A percentile compares a stretch with the other conserved stretches of the same genome.
These are phyloP conservation scores for Citrus australasica DNA, from an alignment of 345 rosid genomes.

Conservation along the genomic window DNA sequence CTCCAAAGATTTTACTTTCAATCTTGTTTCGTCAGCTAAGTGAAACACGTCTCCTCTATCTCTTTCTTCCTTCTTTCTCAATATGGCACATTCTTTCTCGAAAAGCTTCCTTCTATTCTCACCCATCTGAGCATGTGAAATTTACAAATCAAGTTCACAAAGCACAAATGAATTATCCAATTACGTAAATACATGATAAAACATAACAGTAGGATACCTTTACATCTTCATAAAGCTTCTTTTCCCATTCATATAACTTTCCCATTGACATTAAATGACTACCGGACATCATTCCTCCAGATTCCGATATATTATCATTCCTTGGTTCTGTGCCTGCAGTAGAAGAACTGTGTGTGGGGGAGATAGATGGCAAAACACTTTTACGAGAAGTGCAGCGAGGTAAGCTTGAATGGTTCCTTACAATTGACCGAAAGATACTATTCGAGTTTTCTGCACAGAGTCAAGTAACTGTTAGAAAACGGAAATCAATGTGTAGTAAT, in stretches of 20 bases:
- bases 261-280: slow-evolving; percentile 36
- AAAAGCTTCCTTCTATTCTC: slow-evolving; percentile 32
- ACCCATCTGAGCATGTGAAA: slow-evolving; percentile 24
- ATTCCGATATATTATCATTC: slow-evolving; percentile 23
- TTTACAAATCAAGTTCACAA: background rate
- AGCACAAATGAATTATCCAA: background rate
- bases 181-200: background rate
- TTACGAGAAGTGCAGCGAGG: slow-evolving; percentile 30
- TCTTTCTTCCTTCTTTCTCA: slow-evolving; percentile 9
- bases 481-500: no score
- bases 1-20: slow-evolving; percentile 25
- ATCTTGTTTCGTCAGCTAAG: slow-evolving; percentile 24
- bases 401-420: slow-evolving; percentile 25
- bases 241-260: slow-evolving; percentile 47
- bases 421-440: slow-evolving; percentile 28
- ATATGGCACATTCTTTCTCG: slow-evolving; percentile 24
- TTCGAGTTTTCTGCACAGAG: slow-evolving; percentile 35
- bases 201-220: slow-evolving; percentile 17
- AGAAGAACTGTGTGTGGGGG: slow-evolving; percentile 24
- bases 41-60: background rate
- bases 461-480: background rate
- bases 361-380: slow-evolving; percentile 31
- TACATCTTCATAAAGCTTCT: slow-evolving; percentile 43
- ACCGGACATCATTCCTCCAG: slow-evolving; percentile 33
- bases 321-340: slow-evolving; percentile 24